phyloP scores from a whole-genome alignment of 192 early-diverging fungal genomes.

The Umbelopsis ramanniana region DNA sequence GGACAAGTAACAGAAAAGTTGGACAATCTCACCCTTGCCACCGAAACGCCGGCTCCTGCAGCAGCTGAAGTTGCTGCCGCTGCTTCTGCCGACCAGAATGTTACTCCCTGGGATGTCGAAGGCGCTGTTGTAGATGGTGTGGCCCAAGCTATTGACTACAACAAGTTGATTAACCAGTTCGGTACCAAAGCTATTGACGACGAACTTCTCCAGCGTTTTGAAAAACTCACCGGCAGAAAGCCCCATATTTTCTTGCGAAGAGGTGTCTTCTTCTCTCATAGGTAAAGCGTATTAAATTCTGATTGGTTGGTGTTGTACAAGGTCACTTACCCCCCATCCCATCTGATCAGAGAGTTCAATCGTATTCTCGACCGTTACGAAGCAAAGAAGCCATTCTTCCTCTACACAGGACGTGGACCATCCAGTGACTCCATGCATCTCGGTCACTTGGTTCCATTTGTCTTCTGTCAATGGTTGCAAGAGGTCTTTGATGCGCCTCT shows the following conservation, averaged over 20 bases:
- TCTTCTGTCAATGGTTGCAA: constrained; percentile 97
- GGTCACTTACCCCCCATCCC: not conserved
- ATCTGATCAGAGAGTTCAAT: constrained; percentile 68
- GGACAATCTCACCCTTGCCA: constrained; percentile 8
- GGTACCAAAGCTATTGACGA: constrained; percentile 83
- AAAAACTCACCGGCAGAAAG: constrained; percentile 79
- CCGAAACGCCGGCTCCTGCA: not conserved
- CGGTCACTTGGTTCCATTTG: constrained; percentile 96
- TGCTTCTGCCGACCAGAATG: constrained; percentile 52
- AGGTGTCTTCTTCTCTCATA: constrained; percentile 94
- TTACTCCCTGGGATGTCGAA: constrained; percentile 94
- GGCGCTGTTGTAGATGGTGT: constrained; percentile 91
- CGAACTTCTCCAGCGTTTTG: constrained; percentile 79
- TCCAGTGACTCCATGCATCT: constrained; percentile 91
- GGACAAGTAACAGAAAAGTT: constrained; percentile 7
- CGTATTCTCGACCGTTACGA: constrained; percentile 90
- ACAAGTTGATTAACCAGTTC: constrained; percentile 85
- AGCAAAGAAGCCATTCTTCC: constrained; percentile 94
- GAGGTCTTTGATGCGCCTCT: constrained; percentile 94
- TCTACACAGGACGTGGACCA: constrained; percentile 98
- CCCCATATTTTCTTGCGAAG: constrained; percentile 86
- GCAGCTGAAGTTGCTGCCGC: constrained; percentile 18
- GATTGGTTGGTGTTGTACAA: no score
- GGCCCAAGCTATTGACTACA: constrained; percentile 88
- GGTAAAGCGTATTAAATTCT: constrained; percentile 47